Evolutionary conservation across 768 basidiomycete species (phyloP), one percentile per base, ranked within the genome.

Genomic region (Tylopilus intermedius): DNA sequence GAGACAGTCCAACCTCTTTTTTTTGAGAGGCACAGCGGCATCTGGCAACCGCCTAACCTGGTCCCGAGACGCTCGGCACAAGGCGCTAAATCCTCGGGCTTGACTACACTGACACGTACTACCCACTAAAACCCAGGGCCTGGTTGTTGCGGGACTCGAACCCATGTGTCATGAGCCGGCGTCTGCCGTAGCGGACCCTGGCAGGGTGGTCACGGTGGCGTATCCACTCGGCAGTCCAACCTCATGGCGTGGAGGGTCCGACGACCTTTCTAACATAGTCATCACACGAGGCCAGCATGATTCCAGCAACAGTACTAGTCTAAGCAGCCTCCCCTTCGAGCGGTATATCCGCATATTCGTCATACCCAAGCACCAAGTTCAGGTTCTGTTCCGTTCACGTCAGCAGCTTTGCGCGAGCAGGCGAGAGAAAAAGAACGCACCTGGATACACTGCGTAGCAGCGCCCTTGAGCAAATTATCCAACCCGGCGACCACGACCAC

Each of bases 361-460:
- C 88, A 57, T 86, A 89, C 8, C 93, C 93, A 32, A 96, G 77
- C 3, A 90, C 84, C 47, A 95, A 76, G 72, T 95, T 96, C 65
- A 96, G 72, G 67, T 96, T 96, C 87, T 94, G 60, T 8, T 22
- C 3, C 29, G 38, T 14, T 18, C 41, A 8, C 35, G 14, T 58
- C 37, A 60, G 49, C 49, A 40, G 18, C 18, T 18, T 18, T 18
- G 18, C 18, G 18, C 18, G 18, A 18, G 18, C 18, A 18, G 18
- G 18, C 18, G 18, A 18, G 18, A 18, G 18, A 26, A 18, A 15
- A 21, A 29, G 11, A 37, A 71, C 84, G 18, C 47, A 92, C 90
- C 79, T 95, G 94, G 56, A 99, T 67, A 69, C 95, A 97, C 70
- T 99, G 96, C n/a, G 95, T 98, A 15, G 96, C 96, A 46, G 96